Conservation (phyloP, 129 eudicot genomes). For the Kitagawia praeruptora region DNA sequence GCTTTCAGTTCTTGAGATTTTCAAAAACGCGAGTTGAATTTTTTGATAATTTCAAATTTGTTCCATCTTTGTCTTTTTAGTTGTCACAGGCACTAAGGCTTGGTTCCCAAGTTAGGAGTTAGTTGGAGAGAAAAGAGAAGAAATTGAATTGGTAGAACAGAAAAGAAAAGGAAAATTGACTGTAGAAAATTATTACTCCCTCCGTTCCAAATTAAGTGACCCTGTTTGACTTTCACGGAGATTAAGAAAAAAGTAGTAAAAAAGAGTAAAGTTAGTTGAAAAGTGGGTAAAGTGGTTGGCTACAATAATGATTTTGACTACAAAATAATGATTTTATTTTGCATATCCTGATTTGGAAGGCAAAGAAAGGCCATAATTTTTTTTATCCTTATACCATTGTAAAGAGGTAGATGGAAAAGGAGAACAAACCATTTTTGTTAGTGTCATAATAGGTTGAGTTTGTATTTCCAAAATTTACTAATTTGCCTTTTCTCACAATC, state of each 20-base stretch:
- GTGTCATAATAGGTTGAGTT: background rate
- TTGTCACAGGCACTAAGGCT: background rate
- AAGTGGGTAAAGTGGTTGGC: no score
- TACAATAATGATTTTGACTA: no score
- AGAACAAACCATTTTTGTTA: no score
- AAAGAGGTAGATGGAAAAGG: background rate
- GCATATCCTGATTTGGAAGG: background rate
- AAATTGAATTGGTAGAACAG: background rate
- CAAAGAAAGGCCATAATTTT: background rate
- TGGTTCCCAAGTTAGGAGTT: background rate
- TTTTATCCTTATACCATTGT: background rate
- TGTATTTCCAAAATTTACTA: background rate
- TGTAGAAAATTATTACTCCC: background rate
- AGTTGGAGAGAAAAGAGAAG: background rate
- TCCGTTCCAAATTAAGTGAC: no score
- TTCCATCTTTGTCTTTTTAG: background rate
- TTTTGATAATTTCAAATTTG: background rate
- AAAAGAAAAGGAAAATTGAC: background rate
- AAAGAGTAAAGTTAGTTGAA: no score
- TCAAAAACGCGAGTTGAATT: background rate
- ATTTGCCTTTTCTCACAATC: background rate
- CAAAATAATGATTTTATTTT: background rate
- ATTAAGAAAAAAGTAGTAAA: no score
- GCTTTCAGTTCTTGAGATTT: background rate
- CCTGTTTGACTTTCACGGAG: no score